Evolutionary conservation across 345 rosid genomes (phyloP).

Genomic region (Gossypium anomalum): DNA sequence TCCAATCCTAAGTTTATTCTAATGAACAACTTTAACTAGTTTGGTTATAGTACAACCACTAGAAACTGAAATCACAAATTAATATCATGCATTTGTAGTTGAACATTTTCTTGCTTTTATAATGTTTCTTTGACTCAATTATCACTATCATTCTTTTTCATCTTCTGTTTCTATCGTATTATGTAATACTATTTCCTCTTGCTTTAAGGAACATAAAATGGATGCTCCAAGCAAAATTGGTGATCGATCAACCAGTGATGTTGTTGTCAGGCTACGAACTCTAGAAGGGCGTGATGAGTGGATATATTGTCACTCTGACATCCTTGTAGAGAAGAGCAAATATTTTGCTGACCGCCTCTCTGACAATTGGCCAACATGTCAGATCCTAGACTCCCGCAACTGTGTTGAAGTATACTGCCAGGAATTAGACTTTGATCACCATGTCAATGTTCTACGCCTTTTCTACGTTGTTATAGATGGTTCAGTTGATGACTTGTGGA

Average conservation of each 20-base stretch:
- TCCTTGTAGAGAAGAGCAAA: conserved; percentile 64
- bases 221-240: conserved; percentile 50
- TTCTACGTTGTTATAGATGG: conserved; percentile 50
- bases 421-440: conserved; percentile 66
- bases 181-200: not conserved
- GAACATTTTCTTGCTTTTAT: not conserved
- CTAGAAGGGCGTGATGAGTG: conserved; percentile 78
- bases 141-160: not conserved
- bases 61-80: not conserved
- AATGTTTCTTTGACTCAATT: not conserved
- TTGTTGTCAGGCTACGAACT: conserved; percentile 81
- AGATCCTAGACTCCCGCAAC: conserved; percentile 81
- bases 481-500: conserved; percentile 51
- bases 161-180: not conserved
- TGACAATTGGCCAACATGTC: conserved; percentile 89
- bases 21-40: not conserved
- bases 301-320: conserved; percentile 75
- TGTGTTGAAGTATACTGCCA: conserved; percentile 84
- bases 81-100: not conserved
- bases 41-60: not conserved
- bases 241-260: conserved; percentile 77
- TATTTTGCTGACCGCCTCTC: conserved; percentile 88
- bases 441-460: conserved; percentile 70
- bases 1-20: not conserved
- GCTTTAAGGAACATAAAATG: conserved; percentile 31